Evolutionary conservation across 106 monocot species (phyloP).

Genomic region (Allium fistulosum): DNA sequence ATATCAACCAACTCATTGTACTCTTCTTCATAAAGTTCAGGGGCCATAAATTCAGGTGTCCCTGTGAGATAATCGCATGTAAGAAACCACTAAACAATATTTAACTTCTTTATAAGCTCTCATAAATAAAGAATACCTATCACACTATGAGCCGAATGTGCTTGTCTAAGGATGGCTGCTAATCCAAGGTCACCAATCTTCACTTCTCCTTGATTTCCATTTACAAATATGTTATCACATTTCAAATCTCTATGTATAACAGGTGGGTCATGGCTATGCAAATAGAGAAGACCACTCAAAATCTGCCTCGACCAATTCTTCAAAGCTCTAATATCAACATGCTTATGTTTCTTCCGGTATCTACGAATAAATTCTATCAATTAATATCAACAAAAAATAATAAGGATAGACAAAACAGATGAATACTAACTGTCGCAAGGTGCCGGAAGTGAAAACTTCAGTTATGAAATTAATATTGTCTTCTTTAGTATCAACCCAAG

Average conservation of each 20-base stretch:
- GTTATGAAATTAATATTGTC: conserved; percentile 67
- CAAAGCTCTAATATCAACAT: conserved; percentile 50
- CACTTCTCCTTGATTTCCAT: conserved; percentile 73
- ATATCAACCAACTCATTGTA: conserved; percentile 70
- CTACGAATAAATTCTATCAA: conserved; percentile 7
- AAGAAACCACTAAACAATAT: not conserved
- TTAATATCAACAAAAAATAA: not conserved
- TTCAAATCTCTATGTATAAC: conserved; percentile 69
- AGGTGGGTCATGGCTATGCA: conserved; percentile 66
- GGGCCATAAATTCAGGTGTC: conserved; percentile 70
- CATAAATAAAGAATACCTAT: conserved; percentile 23
- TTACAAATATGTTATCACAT: conserved; percentile 74
- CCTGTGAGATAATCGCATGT: conserved; percentile 15
- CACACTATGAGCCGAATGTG: conserved; percentile 40
- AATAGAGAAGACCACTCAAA: conserved; percentile 49
- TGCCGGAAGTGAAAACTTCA: conserved; percentile 73
- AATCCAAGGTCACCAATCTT: conserved; percentile 80
- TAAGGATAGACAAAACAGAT: not conserved
- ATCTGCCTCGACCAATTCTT: conserved; percentile 74
- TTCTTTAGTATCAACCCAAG: conserved; percentile 41
- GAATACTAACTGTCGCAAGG: conserved; percentile 48
- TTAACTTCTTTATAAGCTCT: not conserved
- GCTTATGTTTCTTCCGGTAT: conserved; percentile 53
- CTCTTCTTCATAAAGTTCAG: conserved; percentile 69
- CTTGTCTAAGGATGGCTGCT: conserved; percentile 53